Evolutionary conservation across 2,329 filamentous ascomycete genomes (phyloP).

Genomic region (Penicillium hesseltinei): DNA sequence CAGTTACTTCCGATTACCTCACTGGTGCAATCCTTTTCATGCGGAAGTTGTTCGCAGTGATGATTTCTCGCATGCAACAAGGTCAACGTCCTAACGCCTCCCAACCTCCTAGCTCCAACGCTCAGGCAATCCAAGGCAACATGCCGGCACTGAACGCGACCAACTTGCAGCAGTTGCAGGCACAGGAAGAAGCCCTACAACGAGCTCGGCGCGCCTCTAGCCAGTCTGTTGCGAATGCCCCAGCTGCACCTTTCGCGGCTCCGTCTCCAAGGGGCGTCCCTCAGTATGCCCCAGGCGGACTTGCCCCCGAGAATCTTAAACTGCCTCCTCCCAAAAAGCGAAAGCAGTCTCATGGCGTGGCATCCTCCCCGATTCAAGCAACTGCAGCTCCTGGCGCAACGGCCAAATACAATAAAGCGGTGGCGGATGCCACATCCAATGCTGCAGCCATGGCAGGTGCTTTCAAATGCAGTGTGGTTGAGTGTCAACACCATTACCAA

Average conservation of each 20-base stretch:
- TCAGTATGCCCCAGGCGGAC: conserved; percentile 51
- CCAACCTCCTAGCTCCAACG: conserved; percentile 19
- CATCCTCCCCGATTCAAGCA: conserved; percentile 27
- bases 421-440: conserved; percentile 42
- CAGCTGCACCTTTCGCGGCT: conserved; percentile 55
- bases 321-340: conserved; percentile 58
- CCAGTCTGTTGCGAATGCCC: conserved; percentile 40
- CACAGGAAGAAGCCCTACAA: conserved; percentile 47
- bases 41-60: conserved; percentile 41
- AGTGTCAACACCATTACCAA: conserved; percentile 54
- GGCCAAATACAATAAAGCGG: conserved; percentile 36
- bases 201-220: conserved; percentile 39
- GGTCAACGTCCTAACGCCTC: conserved; percentile 27
- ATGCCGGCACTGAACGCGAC: conserved; percentile 44
- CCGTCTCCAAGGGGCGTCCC: conserved; percentile 58
- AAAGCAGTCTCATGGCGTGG: conserved; percentile 50
- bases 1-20: conserved; percentile 42
- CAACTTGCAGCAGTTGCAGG: conserved; percentile 48
- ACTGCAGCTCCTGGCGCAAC: conserved; percentile 25
- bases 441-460: conserved; percentile 43
- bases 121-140: conserved; percentile 25
- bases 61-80: conserved; percentile 38
- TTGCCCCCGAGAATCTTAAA: conserved; percentile 58
- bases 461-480: conserved; percentile 54
- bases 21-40: conserved; percentile 39